Evolutionary conservation across 2,329 filamentous ascomycete species (phyloP).

Genomic region (Aquanectria penicillioides): DNA sequence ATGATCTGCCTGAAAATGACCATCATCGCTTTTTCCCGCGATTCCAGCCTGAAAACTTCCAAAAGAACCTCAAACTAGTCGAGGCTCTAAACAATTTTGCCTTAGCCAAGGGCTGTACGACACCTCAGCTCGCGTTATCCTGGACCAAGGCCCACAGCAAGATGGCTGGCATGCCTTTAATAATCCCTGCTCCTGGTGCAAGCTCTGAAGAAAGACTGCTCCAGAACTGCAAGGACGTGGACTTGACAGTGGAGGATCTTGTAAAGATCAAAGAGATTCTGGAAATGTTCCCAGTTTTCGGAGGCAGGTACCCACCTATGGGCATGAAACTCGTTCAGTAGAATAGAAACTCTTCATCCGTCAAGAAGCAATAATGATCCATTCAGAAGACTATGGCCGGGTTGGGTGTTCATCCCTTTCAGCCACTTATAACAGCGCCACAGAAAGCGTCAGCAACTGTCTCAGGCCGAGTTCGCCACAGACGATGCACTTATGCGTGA

Average conservation of each 20-base stretch:
- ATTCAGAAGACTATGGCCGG: no score
- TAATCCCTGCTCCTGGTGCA: constrained; percentile 71
- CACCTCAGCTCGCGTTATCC: constrained; percentile 70
- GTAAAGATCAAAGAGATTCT: not conserved
- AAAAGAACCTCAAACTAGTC: constrained; percentile 68
- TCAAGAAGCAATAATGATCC: no score
- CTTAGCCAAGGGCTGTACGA: constrained; percentile 63
- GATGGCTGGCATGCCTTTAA: constrained; percentile 1
- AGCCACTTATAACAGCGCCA: no score
- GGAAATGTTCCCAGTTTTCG: not conserved
- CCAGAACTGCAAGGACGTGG: not conserved
- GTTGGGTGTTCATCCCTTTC: no score
- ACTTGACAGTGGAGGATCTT: not conserved
- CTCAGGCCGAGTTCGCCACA: no score
- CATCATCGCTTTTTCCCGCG: constrained; percentile 58
- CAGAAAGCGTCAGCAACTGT: no score
- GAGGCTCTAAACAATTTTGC: constrained; percentile 64
- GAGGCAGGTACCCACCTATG: not conserved
- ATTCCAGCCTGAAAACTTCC: constrained; percentile 69
- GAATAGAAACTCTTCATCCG: no score
- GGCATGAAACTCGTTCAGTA: not conserved
- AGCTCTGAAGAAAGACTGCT: not conserved
- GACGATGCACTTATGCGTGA: no score
- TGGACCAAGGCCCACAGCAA: constrained; percentile 58
- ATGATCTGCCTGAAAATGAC: constrained; percentile 65